Percentiles rank a stretch among this genome's conserved stretches.
Evolutionary conservation across 371 early-diverging fungal species (phyloP).

Genomic region (Coemansia sp.): DNA sequence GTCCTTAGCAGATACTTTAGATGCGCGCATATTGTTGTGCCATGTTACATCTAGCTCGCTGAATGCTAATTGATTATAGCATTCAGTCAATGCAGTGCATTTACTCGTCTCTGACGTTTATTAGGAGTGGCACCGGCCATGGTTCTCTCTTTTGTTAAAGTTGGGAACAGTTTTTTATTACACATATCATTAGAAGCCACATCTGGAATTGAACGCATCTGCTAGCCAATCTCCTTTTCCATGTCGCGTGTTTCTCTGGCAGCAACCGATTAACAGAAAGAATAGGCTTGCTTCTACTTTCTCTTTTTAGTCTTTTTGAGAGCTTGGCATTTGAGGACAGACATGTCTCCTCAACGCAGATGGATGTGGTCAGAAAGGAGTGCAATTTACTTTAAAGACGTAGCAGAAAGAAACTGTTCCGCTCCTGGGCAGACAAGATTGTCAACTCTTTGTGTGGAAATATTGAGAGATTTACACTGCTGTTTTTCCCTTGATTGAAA

Average conservation of each 20-base stretch:
- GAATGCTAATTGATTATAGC: no score
- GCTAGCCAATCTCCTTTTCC: not conserved
- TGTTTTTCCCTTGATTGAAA: not conserved
- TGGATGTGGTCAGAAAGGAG: not conserved
- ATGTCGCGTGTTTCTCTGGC: no score
- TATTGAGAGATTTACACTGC: not conserved
- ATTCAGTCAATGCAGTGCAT: no score
- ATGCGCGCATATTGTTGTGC: no score
- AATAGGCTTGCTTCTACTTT: not conserved
- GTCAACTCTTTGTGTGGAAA: not conserved
- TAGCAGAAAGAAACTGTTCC: not conserved
- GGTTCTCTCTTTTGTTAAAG: no score
- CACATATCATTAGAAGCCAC: not conserved
- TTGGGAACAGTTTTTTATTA: no score
- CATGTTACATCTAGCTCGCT: no score
- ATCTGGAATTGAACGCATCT: not conserved
- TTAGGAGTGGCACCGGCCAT: no score
- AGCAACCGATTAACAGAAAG: no score
- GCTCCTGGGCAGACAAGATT: not conserved
- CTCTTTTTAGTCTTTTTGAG: conserved; percentile 1
- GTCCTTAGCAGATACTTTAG: not conserved
- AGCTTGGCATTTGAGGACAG: not conserved
- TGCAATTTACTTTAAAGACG: not conserved
- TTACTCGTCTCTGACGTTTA: no score
- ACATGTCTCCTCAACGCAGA: not conserved